Base-by-base conservation (phyloP, 768 basidiomycete species). In the Tricholoma matsutake region DNA sequence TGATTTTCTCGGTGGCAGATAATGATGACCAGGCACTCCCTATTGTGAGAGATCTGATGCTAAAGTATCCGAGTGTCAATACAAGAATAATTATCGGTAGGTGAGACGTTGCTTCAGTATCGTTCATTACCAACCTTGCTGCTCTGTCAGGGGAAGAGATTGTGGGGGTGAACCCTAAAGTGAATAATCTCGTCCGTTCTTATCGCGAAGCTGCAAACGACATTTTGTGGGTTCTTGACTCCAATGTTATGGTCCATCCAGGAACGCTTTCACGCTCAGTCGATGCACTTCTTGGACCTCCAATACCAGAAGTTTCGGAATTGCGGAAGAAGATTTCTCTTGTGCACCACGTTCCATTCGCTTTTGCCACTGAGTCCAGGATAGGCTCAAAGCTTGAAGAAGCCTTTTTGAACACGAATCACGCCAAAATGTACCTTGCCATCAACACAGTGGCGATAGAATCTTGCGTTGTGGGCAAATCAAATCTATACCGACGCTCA, bases 361-460 rank as follows among this genome's bases (percentile, higher is more conserved):
- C 94, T 1, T 82, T 83, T 57, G 81, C 89, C 59, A 86, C 86
- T 62, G 87, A 89, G 67, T 76, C 81, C 43, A 79, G 78, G 55
- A 77, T 94, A 59, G 97, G 97, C 2, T 87, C 94, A 29, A 80
- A 85, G 62, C 79, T 98, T 28, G 97, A 99, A 76, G 91, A 94
- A 62, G 94, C 92, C 0, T 99, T 96, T 73, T 77, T 99, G 60
- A 98, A 98, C 72, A 96, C 95, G 4, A 98, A 94, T 62, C 97
- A 98, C 68, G 94, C 96, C 25, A 98, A 96, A 75, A 95, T 98
- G 91, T 98, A 98, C 68, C 82, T 98, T 56, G 95, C 94, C 9
- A 93, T 98, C 71, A 96, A 96, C 75, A 84, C 89, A 0, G 77
- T 91, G 51, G 92, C 91, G 10, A 76, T 95, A 45, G 96, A 97